These are phyloP conservation scores for Podospora sp. DNA, from an alignment of 495 filamentous ascomycete species.

Conservation along the genomic window DNA sequence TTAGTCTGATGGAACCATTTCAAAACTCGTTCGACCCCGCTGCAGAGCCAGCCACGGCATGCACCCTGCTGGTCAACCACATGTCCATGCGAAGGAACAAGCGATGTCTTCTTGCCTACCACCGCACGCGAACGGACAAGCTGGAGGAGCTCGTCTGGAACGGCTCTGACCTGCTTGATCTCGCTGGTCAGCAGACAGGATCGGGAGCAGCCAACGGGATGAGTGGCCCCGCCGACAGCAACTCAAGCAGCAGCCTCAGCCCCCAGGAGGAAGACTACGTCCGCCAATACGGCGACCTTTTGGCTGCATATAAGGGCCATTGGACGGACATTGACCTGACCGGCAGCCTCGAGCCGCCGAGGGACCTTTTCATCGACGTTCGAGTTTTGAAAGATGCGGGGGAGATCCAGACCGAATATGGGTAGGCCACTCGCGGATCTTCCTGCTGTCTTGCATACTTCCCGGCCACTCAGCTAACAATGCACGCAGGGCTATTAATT, in stretches of 20 bases:
- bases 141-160: conserved; percentile 94
- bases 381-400: conserved; percentile 95
- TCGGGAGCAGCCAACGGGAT: conserved; percentile 37
- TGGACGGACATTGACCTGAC: conserved; percentile 99
- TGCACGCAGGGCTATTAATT: conserved; percentile 75
- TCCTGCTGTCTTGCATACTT: conserved; percentile 3
- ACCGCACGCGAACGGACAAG: conserved; percentile 84
- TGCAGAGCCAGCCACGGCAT: conserved; percentile 80
- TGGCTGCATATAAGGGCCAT: conserved; percentile 95
- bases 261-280: conserved; percentile 98
- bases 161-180: conserved; percentile 72
- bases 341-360: conserved; percentile 89
- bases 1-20: conserved; percentile 76
- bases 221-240: conserved; percentile 41
- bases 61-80: conserved; percentile 88
- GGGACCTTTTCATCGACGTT: conserved; percentile 97
- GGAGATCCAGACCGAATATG: conserved; percentile 99
- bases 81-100: conserved; percentile 96
- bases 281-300: conserved; percentile 83
- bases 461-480: conserved; percentile 23
- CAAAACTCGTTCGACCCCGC: conserved; percentile 83
- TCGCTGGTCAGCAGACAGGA: conserved; percentile 42
- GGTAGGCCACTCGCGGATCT: conserved; percentile 58
- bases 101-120: conserved; percentile 92
- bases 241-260: conserved; percentile 74